A percentile compares a stretch with the other conserved stretches of the same genome.
phyloP scores from a whole-genome alignment of 192 early-diverging fungal genomes.

The Mortierella claussenii region DNA sequence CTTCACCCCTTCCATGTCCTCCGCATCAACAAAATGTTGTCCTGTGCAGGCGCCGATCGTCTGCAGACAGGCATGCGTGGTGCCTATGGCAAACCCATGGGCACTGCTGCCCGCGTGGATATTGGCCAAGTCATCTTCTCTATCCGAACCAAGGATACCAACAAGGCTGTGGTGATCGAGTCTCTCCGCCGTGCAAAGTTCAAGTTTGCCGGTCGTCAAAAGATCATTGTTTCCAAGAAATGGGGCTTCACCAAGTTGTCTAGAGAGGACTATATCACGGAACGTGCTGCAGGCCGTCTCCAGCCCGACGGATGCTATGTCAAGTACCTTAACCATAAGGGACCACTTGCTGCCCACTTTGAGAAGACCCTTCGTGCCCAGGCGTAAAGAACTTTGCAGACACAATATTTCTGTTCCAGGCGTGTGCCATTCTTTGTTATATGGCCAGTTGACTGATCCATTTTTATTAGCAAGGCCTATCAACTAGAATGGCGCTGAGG shows the following conservation, averaged over 20 bases:
- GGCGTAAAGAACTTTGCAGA: constrained; percentile 32
- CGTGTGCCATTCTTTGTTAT: no score
- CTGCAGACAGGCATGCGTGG: constrained; percentile 99
- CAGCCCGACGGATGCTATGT: constrained; percentile 95
- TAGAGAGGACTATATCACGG: constrained; percentile 88
- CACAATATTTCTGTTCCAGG: no score
- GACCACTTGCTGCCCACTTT: constrained; percentile 72
- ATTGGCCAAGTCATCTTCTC: constrained; percentile 98
- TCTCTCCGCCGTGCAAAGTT: constrained; percentile 72
- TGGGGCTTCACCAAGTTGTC: constrained; percentile 99
- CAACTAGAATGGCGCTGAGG: no score
- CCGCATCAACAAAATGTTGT: constrained; percentile 99
- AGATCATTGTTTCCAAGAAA: constrained; percentile 99
- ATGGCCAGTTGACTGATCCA: no score
- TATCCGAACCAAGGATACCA: constrained; percentile 93
- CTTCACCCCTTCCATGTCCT: constrained; percentile 99
- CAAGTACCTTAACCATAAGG: constrained; percentile 92
- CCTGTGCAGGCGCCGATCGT: constrained; percentile 98
- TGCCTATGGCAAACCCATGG: constrained; percentile 97
- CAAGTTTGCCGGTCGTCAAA: constrained; percentile 99
- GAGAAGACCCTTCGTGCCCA: constrained; percentile 39
- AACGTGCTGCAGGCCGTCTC: constrained; percentile 78
- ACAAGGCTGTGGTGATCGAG: constrained; percentile 94
- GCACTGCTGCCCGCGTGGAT: constrained; percentile 95
- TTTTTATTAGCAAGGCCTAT: no score